Percentiles rank a stretch among this genome's conserved stretches.
phyloP scores from a whole-genome alignment of 2,329 filamentous ascomycete genomes.

The Ceratocystis eucalypticola region DNA sequence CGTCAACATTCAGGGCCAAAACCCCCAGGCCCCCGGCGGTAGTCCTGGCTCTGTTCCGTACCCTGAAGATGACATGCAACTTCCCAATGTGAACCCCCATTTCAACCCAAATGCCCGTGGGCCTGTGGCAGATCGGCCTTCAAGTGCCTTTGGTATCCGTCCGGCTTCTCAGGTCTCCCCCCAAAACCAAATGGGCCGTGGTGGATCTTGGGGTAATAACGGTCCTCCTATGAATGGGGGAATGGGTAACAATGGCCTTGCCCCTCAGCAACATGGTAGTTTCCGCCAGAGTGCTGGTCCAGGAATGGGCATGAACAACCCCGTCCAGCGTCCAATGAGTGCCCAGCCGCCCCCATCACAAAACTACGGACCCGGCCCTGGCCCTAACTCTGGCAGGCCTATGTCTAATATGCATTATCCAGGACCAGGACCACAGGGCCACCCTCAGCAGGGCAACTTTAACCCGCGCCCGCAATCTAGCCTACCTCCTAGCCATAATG shows the following conservation, averaged over 20 bases:
- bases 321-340: constrained; percentile 14
- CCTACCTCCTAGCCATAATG: constrained; percentile 22
- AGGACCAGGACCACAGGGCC: constrained; percentile 21
- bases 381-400: constrained; percentile 26
- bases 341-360: constrained; percentile 11
- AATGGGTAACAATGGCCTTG: constrained; percentile 7
- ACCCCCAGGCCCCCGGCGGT: constrained; percentile 18
- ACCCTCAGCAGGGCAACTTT: constrained; percentile 20
- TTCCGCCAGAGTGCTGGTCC: constrained; percentile 17
- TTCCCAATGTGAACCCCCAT: constrained; percentile 28
- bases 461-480: constrained; percentile 8
- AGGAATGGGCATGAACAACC: constrained; percentile 11
- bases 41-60: constrained; percentile 38
- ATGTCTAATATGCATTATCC: constrained; percentile 18
- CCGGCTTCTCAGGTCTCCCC: constrained; percentile 25
- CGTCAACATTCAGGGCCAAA: constrained; percentile 34
- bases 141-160: constrained; percentile 42
- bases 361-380: constrained; percentile 23
- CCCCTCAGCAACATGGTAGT: constrained; percentile 12
- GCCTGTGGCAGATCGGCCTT: constrained; percentile 36
- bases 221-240: constrained; percentile 3
- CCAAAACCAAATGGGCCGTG: constrained; percentile 17
- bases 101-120: constrained; percentile 37
- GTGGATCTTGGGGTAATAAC: constrained; percentile 14
- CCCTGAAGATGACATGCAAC: constrained; percentile 37